Evolutionary conservation across 805 yeast species (phyloP).

Genomic region (Candida xiaguanensis): DNA sequence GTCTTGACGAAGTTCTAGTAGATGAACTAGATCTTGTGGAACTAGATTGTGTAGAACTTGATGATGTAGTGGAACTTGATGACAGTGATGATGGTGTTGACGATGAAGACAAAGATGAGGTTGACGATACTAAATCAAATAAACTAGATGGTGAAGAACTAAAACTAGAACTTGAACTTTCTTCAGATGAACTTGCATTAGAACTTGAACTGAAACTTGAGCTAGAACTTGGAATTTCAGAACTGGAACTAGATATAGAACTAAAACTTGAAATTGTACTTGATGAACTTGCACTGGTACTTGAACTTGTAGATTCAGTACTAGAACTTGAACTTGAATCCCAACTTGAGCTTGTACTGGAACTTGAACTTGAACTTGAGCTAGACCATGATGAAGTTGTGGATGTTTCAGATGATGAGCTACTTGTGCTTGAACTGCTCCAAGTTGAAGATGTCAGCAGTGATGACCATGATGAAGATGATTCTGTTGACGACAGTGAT

Average conservation of each 20-base stretch:
- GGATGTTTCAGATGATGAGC: slow-evolving; percentile 5
- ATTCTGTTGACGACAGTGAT: slow-evolving; percentile 8
- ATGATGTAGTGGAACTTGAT: neutral
- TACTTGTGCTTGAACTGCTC: neutral
- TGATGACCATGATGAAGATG: slow-evolving; percentile 6
- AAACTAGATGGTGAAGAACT: slow-evolving; percentile 1
- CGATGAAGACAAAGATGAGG: slow-evolving; percentile 1
- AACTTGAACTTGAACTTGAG: slow-evolving; percentile 2
- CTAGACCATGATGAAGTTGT: slow-evolving; percentile 5
- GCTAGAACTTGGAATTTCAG: slow-evolving; percentile 4
- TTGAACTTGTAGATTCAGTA: slow-evolving; percentile 1
- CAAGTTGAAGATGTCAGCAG: slow-evolving; percentile 4
- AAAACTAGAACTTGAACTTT: slow-evolving; percentile 7
- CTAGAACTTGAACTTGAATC: neutral
- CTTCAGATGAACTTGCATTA: slow-evolving; percentile 1
- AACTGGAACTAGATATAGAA: slow-evolving; percentile 2
- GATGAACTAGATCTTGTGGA: neutral
- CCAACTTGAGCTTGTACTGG: slow-evolving; percentile 1
- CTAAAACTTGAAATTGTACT: neutral
- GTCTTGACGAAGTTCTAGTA: slow-evolving; percentile 5
- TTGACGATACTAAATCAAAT: neutral
- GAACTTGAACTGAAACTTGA: slow-evolving; percentile 5
- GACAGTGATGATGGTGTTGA: slow-evolving; percentile 1
- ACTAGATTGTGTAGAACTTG: neutral
- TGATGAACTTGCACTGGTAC: slow-evolving; percentile 3